Evolutionary conservation across 805 yeast genomes (phyloP), one percentile per base, ranked within the genome.

Genomic region (Kodamaea neixiangensis): DNA sequence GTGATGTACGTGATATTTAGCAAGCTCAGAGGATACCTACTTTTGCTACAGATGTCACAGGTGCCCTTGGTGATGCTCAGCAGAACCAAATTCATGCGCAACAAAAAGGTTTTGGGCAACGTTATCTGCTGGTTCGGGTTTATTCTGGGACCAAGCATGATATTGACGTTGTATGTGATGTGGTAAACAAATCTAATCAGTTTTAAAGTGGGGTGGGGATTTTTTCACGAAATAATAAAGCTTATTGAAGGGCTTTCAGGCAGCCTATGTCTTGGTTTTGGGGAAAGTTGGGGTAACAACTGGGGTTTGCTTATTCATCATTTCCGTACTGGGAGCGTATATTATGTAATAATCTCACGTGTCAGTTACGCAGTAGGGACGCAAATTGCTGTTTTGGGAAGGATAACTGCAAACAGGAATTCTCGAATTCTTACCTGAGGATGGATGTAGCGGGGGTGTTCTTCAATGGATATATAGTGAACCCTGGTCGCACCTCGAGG

Each of bases 61-160:
- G 64, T 94, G 34, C 97, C 97, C 0, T 71, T 92, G 58, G 84
- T 89, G 20, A 74, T 80, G 51, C 47, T 92, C 1, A 80, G 87
- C 43, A 79, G 81, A 56, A 75, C 88, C 1, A 78, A 72, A 57
- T 80, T 78, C 53, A 68, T 92, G 72, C 78, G 69, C 47, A 75
- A 78, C 48, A 74, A 73, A 43, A 79, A 79, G 42, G 73, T 84
- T 1, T 65, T 92, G 44, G 97, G 97, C 1, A 91, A 89, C 62
- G 78, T 83, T 37, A 72, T 89, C 17, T 94, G 94, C 68, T 93
- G 98, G 98, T 63, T 89, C 46, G 97, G 98, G 6, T 86, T 94
- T 49, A 85, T 89, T 44, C 77, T 86, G 7, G 97, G 97, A 1
- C 98, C 98, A 7, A 85, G 96, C 52, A 68, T 94, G 60, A 82